A percentile compares a stretch with the other conserved stretches of the same genome.
Conservation (phyloP, 768 basidiomycete genomes). For the Pleurotus ostreatus region DNA sequence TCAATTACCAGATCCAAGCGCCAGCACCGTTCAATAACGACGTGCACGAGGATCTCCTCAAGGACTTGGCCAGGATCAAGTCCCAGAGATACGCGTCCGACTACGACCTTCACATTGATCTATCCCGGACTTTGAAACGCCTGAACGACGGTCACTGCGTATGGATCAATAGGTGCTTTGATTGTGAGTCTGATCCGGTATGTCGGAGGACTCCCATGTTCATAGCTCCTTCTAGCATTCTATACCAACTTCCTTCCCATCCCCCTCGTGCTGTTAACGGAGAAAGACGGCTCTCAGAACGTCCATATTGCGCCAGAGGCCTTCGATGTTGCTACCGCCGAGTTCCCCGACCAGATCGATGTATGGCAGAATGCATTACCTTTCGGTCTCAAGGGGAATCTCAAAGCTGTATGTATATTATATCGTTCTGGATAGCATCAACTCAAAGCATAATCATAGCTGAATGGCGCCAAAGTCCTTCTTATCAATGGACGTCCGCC, state of each 20-base stretch:
- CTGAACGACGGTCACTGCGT: conserved; percentile 58
- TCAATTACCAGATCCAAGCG: conserved; percentile 55
- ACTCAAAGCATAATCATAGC: conserved; percentile 18
- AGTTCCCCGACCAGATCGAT: conserved; percentile 47
- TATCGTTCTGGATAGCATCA: not conserved
- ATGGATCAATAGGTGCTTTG: conserved; percentile 53
- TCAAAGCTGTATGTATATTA: conserved; percentile 32
- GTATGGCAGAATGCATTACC: conserved; percentile 54
- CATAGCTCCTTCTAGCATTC: conserved; percentile 23
- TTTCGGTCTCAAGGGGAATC: conserved; percentile 39
- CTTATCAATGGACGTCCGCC: conserved; percentile 30
- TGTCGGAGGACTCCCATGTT: not conserved
- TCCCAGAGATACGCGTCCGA: conserved; percentile 42
- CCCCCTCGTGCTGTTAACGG: conserved; percentile 44
- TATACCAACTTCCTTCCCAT: conserved; percentile 24
- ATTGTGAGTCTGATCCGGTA: conserved; percentile 27
- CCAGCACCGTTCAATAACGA: conserved; percentile 48
- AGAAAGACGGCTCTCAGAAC: conserved; percentile 36
- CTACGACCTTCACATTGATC: conserved; percentile 52
- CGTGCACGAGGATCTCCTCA: conserved; percentile 53
- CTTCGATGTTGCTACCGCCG: conserved; percentile 44
- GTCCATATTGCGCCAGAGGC: conserved; percentile 54
- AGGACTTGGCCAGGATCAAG: conserved; percentile 45
- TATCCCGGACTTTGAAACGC: conserved; percentile 49
- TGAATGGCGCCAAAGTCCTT: conserved; percentile 46